Evolutionary conservation across 495 filamentous ascomycete species (phyloP).

Genomic region (Neurospora hispaniola): DNA sequence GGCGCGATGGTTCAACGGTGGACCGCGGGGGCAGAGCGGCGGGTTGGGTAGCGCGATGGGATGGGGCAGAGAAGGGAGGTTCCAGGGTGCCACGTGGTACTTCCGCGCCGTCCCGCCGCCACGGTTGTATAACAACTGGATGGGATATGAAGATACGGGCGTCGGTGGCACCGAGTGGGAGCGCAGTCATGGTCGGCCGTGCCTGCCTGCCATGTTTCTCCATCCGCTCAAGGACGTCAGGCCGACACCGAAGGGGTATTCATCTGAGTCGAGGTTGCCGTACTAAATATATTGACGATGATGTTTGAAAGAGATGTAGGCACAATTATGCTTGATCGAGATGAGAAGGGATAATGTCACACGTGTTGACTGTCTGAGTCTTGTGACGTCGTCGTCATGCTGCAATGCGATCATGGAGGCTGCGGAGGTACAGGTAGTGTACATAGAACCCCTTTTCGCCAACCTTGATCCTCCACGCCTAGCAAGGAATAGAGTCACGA

Average conservation of each 20-base stretch:
- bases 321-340: neutral
- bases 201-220: conserved; percentile 46
- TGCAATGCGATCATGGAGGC: neutral
- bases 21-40: conserved; percentile 36
- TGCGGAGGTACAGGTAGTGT: no score
- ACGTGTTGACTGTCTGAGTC: no score
- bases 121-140: conserved; percentile 51
- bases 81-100: conserved; percentile 49
- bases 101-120: conserved; percentile 41
- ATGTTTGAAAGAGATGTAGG: neutral
- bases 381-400: neutral
- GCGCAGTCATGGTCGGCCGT: conserved; percentile 36
- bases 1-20: conserved; percentile 52
- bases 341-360: no score
- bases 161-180: conserved; percentile 45
- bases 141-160: conserved; percentile 44
- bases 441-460: neutral
- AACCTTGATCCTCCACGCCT: neutral
- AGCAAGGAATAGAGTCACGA: neutral
- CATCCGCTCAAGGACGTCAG: conserved; percentile 44
- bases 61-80: conserved; percentile 43
- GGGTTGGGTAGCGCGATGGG: conserved; percentile 39
- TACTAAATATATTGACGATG: conserved; percentile 4
- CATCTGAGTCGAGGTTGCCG: conserved; percentile 18
- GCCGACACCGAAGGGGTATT: conserved; percentile 29